These are phyloP conservation scores for Sanghuangporus sanghuang DNA, from an alignment of 1,284 basidiomycete species.

Conservation along the genomic window DNA sequence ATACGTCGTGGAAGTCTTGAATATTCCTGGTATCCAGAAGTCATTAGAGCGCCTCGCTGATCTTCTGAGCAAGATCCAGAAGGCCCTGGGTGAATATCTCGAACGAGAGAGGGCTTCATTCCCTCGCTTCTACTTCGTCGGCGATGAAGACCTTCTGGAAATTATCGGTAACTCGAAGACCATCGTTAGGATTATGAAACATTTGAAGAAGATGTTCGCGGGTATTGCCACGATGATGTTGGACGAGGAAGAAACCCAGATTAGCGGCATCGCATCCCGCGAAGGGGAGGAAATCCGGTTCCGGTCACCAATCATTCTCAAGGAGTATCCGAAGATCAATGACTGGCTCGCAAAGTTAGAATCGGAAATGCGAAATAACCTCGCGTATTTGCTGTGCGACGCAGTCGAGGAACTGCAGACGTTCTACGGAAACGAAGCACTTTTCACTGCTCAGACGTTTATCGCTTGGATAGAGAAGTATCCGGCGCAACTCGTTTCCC, in stretches of 20 bases:
- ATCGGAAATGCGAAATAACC: conserved; percentile 88
- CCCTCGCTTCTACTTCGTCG: conserved; percentile 99
- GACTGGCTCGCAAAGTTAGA: conserved; percentile 96
- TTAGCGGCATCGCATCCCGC: conserved; percentile 86
- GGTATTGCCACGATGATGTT: conserved; percentile 88
- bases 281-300: conserved; percentile 94
- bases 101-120: conserved; percentile 96
- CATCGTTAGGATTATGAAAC: conserved; percentile 95
- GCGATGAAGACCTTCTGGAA: conserved; percentile 97
- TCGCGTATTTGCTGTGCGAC: conserved; percentile 78
- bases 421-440: conserved; percentile 70
- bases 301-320: conserved; percentile 77
- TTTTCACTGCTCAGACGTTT: conserved; percentile 60
- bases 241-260: conserved; percentile 86
- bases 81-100: conserved; percentile 97
- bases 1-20: conserved; percentile 95
- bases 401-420: conserved; percentile 74
- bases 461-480: conserved; percentile 90
- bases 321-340: conserved; percentile 96
- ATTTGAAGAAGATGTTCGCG: conserved; percentile 99
- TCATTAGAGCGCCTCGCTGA: conserved; percentile 96
- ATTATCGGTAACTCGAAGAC: conserved; percentile 99
- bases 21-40: conserved; percentile 95
- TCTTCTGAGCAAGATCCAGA: conserved; percentile 96
- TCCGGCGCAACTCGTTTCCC: conserved; percentile 93